Base-by-base conservation (phyloP, 352 stramenopile species). In the Pythium myriotylum region DNA sequence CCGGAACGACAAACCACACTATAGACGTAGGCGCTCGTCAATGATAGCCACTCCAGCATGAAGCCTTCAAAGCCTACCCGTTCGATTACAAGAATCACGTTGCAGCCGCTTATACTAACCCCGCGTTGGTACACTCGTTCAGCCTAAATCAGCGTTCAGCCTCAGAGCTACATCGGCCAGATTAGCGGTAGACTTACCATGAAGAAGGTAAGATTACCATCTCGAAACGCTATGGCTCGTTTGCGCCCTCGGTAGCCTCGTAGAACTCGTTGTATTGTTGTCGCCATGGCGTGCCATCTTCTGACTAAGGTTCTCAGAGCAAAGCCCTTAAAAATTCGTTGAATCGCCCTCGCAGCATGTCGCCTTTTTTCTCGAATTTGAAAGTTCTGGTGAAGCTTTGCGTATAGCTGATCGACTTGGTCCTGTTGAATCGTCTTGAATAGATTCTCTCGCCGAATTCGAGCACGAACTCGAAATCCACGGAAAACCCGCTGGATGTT, bases 1-100 rank as follows among this genome's bases (percentile, higher is more conserved):
- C 0, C 80, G 72, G 62, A 89, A 89, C 1, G 82, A 88, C 10
- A 91, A 51, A 3, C 82, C 82, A 37, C 82, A 89, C 80, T 91
- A 16, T 37, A 58, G 6, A 22, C 1, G 0, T 23, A 23, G 13
- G 23, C 10, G 14, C 4, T 17, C 33, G 16, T 17, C 16, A 47
- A n/a, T 19, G 13, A 20, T 6, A 16, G 5, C 13, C n/a, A 43
- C 13, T 20, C 5, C 29, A 35, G 10, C 5, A 35, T 35, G 10
- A 10, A 35, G 10, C 29, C 29, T 10, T 35, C 5, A 35, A 22
- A 52, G 42, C 59, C 5, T 61, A 88, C 79, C 72, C 84, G 81
- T 37, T 91, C 78, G 32, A 91, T 82, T 16, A 72, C 63, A 12
- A 91, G 78, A 61, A 91, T 63, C 10, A 91, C 47, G 4, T 55